Conservation (phyloP, 768 basidiomycete species). For the Kwoniella newhampshirensis region DNA sequence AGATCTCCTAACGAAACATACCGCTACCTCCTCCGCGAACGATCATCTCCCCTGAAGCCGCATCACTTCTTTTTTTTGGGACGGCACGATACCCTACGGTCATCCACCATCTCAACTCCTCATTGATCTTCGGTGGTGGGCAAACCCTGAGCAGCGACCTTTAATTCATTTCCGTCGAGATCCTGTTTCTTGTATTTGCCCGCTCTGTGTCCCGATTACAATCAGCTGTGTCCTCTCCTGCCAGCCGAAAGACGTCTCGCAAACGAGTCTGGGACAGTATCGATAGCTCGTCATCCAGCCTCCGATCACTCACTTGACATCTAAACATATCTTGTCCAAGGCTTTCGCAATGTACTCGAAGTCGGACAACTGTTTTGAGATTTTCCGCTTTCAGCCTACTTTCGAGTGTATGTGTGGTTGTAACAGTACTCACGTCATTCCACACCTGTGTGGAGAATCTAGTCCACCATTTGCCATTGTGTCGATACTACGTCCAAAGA, state of each 20-base stretch:
- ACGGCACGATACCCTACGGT: too few species aligned
- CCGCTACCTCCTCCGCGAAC: too few species aligned
- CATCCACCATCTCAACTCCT: neutral
- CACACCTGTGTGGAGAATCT: conserved; percentile 49
- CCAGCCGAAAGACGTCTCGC: too few species aligned
- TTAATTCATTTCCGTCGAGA: conserved; percentile 1
- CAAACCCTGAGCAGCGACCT: conserved; percentile 5
- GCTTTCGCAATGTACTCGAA: conserved; percentile 19
- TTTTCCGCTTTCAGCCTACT: too few species aligned
- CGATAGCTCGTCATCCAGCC: too few species aligned
- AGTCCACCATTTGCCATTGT: conserved; percentile 43
- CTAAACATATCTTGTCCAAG: conserved; percentile 15
- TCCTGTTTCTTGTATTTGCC: conserved; percentile 10
- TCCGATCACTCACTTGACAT: conserved; percentile 22
- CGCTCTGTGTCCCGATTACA: conserved; percentile 1
- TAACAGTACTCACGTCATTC: conserved; percentile 38
- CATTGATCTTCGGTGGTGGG: conserved; percentile 13
- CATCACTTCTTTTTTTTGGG: too few species aligned
- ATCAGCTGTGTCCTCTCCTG: neutral
- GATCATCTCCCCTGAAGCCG: too few species aligned
- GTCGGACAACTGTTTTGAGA: conserved; percentile 12
- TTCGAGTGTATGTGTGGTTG: neutral
- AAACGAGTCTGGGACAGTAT: too few species aligned
- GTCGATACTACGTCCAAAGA: conserved; percentile 26
- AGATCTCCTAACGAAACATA: too few species aligned